Base-by-base conservation (phyloP, 805 yeast species). In the Monosporozyma servazzii region DNA sequence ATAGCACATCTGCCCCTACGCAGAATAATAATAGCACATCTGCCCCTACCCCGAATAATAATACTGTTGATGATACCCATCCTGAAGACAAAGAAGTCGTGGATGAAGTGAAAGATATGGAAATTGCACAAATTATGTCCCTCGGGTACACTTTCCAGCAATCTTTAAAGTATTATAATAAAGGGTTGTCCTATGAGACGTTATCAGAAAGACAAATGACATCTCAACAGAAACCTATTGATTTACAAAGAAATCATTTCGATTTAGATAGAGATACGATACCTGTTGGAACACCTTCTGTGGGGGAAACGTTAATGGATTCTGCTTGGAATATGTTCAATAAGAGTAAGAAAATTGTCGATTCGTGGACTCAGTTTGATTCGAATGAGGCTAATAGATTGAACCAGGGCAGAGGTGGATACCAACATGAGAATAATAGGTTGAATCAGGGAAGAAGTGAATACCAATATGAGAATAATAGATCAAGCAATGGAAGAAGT, bases 91-190 rank as follows among this genome's bases (percentile, higher is more conserved):
- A 25, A 25, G 27, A 25, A 25, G 33, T 39, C 5, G 63, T 64
- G 3, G 69, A 66, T 51, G 69, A 66, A 48, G 64, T 64, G 2
- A 62, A 54, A 48, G 70, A 66, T 52, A 64, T 65, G 69, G 69
- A 66, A 51, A 58, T 66, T 10, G 69, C 70, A 1, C 58, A 55
- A 48, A 48, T 66, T 45, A 66, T 66, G 70, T 66, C 70, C 0
- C 52, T 66, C 44, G 68, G 63, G 3, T 45, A 59, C 5, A 46
- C 61, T 3, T 54, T 63, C 13, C 60, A 60, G 3, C 50, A 56
- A 46, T 65, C 70, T 13, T 43, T 39, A 5, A n/a, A 48, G 1
- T 55, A 50, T 33, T 63, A 62, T 43, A 62, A 63, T 10, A 52
- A 53, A 17, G 68, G 67, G 13, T 40, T 58, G 1, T 39, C 57